These are phyloP conservation scores for Schizophyllum amplum DNA, from an alignment of 1,284 basidiomycete species.

Conservation along the genomic window DNA sequence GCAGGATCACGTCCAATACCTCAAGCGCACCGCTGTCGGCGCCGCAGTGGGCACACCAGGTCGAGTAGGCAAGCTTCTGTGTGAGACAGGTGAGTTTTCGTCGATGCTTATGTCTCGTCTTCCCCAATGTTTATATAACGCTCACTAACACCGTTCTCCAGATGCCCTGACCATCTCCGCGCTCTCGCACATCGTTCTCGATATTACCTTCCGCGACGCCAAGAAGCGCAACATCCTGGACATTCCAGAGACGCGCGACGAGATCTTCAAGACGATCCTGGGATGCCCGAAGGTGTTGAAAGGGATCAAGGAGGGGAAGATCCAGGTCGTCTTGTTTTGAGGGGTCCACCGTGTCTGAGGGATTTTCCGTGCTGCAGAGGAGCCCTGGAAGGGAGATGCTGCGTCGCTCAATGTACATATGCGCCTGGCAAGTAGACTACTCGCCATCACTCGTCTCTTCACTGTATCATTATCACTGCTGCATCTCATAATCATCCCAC, in stretches of 20 bases:
- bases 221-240: conserved; percentile 72
- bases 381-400: background rate
- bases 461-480: background rate
- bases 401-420: background rate
- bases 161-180: conserved; percentile 65
- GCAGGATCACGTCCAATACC: conserved; percentile 67
- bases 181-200: conserved; percentile 75
- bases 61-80: conserved; percentile 71
- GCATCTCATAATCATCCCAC: background rate
- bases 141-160: conserved; percentile 21
- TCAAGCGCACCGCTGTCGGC: conserved; percentile 68
- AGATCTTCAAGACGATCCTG: conserved; percentile 70
- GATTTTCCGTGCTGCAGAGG: background rate
- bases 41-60: conserved; percentile 79
- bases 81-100: conserved; percentile 54
- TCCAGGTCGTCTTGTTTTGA: conserved; percentile 71
- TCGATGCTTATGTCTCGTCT: background rate
- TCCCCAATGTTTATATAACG: background rate
- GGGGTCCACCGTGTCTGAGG: no score
- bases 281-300: conserved; percentile 52
- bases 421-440: background rate
- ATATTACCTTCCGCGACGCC: conserved; percentile 58
- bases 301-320: conserved; percentile 60
- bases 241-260: conserved; percentile 74
- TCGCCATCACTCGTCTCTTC: background rate